Evolutionary conservation across 352 stramenopile species (phyloP), one percentile per base, ranked within the genome.

Genomic region (Blastocystis sp.): DNA sequence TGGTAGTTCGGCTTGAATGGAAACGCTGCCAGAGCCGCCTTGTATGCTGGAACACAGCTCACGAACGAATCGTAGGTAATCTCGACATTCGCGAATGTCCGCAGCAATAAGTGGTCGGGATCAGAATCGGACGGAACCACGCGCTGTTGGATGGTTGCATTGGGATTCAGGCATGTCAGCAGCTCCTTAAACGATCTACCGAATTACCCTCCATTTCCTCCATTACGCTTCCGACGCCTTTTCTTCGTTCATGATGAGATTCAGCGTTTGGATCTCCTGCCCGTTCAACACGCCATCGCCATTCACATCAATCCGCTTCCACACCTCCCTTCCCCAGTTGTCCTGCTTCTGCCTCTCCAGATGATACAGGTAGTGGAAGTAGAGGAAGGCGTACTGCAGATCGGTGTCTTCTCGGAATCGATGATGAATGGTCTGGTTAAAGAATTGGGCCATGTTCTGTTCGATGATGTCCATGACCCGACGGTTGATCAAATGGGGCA

Each of bases 331-430:
- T 7, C 96, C 71, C 10, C 63, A 54, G 21, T 79, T 17, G 2
- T 91, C 94, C 52, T 92, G 92, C 17, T 91, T 90, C 11, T 93
- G 87, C 17, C 94, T 87, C 87, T 95, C 91, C 9, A 93, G 91
- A 78, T 97, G 95, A 11, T 96, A 93, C 42, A 97, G 69, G 89
- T 96, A 98, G 89, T 97, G 94, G 89, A 97, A 97, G 90, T 98
- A 98, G 43, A 93, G 92, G 82, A 98, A 98, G 80, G 94, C 94
- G 87, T 97, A 98, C 89, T 98, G 95, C 93, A 98, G 96, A 90
- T 98, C 95, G 63, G 96, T 90, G 9, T 92, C 91, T 63, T 95
- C 93, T 38, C 95, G 94, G 89, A 98, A 98, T 3, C 94, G 93
- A 74, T 97, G 94, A 17, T 90, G 76, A n/a, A 93, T 95, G 14